These are phyloP conservation scores for Penicillium nucicola DNA, from an alignment of 495 filamentous ascomycete species.

Conservation along the genomic window DNA sequence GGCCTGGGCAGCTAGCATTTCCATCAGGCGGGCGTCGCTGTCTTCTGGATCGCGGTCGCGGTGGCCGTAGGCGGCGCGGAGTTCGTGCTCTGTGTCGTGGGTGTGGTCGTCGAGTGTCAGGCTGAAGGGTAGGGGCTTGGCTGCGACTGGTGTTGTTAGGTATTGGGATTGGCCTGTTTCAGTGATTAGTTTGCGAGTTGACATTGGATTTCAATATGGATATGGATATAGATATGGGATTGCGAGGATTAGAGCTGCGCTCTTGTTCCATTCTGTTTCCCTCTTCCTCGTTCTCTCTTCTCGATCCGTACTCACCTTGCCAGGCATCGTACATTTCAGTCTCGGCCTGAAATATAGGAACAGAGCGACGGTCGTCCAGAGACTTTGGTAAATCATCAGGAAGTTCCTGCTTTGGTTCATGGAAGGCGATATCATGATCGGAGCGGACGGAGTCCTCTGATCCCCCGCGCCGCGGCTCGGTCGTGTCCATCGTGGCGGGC, in stretches of 20 bases:
- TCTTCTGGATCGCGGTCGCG: conserved; percentile 57
- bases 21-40: conserved; percentile 82
- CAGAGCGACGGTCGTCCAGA: conserved; percentile 78
- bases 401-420: conserved; percentile 47
- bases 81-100: conserved; percentile 40
- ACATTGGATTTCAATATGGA: neutral
- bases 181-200: neutral
- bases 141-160: conserved; percentile 77
- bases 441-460: conserved; percentile 29
- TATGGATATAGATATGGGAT: neutral
- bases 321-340: conserved; percentile 98
- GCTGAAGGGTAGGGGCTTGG: conserved; percentile 80
- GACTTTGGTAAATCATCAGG: conserved; percentile 87
- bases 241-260: neutral
- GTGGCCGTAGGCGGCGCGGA: conserved; percentile 36
- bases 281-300: too few species aligned
- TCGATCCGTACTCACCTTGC: conserved; percentile 76
- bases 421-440: conserved; percentile 12
- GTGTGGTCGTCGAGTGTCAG: conserved; percentile 73
- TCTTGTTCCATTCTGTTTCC: too few species aligned
- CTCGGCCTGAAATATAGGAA: conserved; percentile 59
- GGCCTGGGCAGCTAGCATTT: conserved; percentile 94
- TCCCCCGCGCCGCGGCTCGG: conserved; percentile 35
- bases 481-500: conserved; percentile 38
- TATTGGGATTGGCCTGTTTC: conserved; percentile 86